Percentiles rank a stretch among this genome's conserved stretches.
Evolutionary conservation across 2,329 filamentous ascomycete species (phyloP).

Genomic region (Alternaria sp.): DNA sequence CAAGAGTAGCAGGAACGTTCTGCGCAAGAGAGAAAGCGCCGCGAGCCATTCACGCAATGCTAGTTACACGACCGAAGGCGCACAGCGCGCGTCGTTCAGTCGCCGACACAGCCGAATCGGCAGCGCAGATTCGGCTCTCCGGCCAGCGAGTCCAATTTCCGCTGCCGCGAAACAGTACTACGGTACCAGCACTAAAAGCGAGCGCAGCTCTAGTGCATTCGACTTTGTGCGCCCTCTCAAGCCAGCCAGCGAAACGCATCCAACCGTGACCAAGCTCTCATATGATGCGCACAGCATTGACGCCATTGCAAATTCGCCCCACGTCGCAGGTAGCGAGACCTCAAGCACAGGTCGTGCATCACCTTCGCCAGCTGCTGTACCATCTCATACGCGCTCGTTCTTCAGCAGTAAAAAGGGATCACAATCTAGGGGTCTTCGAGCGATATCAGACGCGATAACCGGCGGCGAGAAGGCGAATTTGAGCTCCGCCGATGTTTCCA

Average conservation of each 20-base stretch:
- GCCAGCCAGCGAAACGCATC: slow-evolving; percentile 52
- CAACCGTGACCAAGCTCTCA: slow-evolving; percentile 64
- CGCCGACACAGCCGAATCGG: slow-evolving; percentile 76
- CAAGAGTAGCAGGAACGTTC: slow-evolving; percentile 70
- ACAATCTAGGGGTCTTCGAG: slow-evolving; percentile 73
- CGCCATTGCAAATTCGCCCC: slow-evolving; percentile 50
- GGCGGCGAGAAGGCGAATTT: slow-evolving; percentile 59
- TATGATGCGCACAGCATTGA: slow-evolving; percentile 57
- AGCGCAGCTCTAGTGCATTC: slow-evolving; percentile 58
- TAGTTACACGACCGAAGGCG: slow-evolving; percentile 68
- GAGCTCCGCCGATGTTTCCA: slow-evolving; percentile 47
- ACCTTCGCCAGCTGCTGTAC: slow-evolving; percentile 47
- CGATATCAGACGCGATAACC: slow-evolving; percentile 77
- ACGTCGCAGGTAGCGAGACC: slow-evolving; percentile 54
- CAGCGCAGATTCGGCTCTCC: slow-evolving; percentile 76
- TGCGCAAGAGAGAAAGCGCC: slow-evolving; percentile 73
- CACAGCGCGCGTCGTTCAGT: slow-evolving; percentile 68
- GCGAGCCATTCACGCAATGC: slow-evolving; percentile 70
- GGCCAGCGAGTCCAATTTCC: slow-evolving; percentile 60
- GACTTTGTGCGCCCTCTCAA: slow-evolving; percentile 49
- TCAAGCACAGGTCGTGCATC: slow-evolving; percentile 57
- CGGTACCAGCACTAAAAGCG: slow-evolving; percentile 51
- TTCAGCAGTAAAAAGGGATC: slow-evolving; percentile 44
- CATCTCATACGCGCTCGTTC: slow-evolving; percentile 43
- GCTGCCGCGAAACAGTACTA: slow-evolving; percentile 73